Evolutionary conservation across 495 filamentous ascomycete species (phyloP).

Genomic region (Rhypophila decipiens): DNA sequence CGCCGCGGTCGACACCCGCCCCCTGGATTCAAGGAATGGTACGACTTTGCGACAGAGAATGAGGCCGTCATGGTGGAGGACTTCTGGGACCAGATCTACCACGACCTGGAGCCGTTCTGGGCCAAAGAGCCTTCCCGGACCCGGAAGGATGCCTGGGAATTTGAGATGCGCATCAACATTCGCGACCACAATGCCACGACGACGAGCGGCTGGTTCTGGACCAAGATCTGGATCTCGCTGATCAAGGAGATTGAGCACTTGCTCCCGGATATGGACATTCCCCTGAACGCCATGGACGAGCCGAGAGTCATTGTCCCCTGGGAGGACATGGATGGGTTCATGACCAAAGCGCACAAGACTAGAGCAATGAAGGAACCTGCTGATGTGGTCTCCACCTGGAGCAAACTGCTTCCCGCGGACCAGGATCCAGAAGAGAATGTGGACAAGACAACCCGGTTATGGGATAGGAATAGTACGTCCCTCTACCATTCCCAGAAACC

Average conservation of each 20-base stretch:
- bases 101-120: slow-evolving; percentile 69
- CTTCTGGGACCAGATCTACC: slow-evolving; percentile 64
- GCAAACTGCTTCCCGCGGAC: slow-evolving; percentile 22
- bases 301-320: slow-evolving; percentile 60
- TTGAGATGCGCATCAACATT: slow-evolving; percentile 55
- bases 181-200: slow-evolving; percentile 50
- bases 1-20: slow-evolving; percentile 65
- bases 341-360: slow-evolving; percentile 47
- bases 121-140: slow-evolving; percentile 50
- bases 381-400: slow-evolving; percentile 27
- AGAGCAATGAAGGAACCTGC: slow-evolving; percentile 31
- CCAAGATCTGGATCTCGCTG: slow-evolving; percentile 53
- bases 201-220: slow-evolving; percentile 55
- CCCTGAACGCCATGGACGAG: slow-evolving; percentile 64
- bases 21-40: slow-evolving; percentile 67
- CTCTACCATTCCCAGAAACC: background rate
- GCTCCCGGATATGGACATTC: slow-evolving; percentile 66
- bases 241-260: slow-evolving; percentile 51
- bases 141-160: slow-evolving; percentile 45
- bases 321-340: slow-evolving; percentile 54
- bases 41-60: slow-evolving; percentile 53
- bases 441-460: slow-evolving; percentile 22
- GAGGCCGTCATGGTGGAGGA: slow-evolving; percentile 61
- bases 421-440: slow-evolving; percentile 25
- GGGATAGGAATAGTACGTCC: slow-evolving; percentile 39